A percentile compares a stretch with the other conserved stretches of the same genome.
Conservation (phyloP, 148 eudicot genomes). For the Rhododendron mucronatum region DNA sequence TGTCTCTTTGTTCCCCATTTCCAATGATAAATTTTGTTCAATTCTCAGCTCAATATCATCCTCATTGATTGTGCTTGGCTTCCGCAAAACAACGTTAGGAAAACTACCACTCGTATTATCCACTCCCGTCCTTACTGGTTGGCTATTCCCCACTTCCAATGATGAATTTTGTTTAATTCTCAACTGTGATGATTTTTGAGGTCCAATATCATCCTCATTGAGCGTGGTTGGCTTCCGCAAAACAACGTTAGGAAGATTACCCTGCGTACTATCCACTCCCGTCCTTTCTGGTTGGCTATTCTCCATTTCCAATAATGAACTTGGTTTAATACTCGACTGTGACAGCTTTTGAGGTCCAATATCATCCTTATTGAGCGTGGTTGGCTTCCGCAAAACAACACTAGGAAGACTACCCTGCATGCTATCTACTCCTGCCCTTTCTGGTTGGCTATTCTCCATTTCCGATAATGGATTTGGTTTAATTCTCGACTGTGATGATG, state of each 20-base stretch:
- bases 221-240: slow-evolving; percentile 66
- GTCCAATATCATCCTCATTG: slow-evolving; percentile 53
- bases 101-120: too few relatives aligned
- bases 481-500: slow-evolving; percentile 37
- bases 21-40: not conserved
- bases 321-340: slow-evolving; percentile 51
- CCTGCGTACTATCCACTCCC: slow-evolving; percentile 21
- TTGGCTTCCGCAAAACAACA: slow-evolving; percentile 79
- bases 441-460: slow-evolving; percentile 28
- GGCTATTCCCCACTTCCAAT: slow-evolving; percentile 10
- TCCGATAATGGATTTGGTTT: slow-evolving; percentile 57
- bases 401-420: slow-evolving; percentile 55
- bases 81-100: too few relatives aligned
- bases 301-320: slow-evolving; percentile 57
- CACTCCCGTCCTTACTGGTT: too few relatives aligned
- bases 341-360: slow-evolving; percentile 33
- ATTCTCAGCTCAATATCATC: not conserved
- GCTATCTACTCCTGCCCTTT: slow-evolving; percentile 2
- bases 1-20: slow-evolving; percentile 36
- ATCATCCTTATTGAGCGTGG: slow-evolving; percentile 49
- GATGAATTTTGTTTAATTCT: not conserved
- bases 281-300: not conserved
- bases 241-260: slow-evolving; percentile 66
- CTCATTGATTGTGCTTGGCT: too few relatives aligned
- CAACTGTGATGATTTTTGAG: slow-evolving; percentile 13